phyloP scores from a whole-genome alignment of 345 rosid species.

The Euphorbia lathyris region DNA sequence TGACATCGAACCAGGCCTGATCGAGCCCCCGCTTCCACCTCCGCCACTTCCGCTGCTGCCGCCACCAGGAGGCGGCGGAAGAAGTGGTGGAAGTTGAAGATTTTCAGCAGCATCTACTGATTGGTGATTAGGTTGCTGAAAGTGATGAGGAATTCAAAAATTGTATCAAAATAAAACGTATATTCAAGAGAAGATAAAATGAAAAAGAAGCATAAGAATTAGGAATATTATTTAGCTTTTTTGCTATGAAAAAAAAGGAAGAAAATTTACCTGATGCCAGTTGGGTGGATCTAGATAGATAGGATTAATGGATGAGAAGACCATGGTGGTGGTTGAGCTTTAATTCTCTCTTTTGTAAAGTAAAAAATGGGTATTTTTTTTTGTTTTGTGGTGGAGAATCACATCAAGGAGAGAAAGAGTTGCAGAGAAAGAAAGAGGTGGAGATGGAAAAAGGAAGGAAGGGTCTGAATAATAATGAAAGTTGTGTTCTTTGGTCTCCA shows the following conservation, averaged over 20 bases:
- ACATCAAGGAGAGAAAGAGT: slow-evolving; percentile 44
- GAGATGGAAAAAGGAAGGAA: slow-evolving; percentile 41
- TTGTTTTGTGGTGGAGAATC: slow-evolving; percentile 48
- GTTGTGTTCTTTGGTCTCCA: slow-evolving; percentile 25
- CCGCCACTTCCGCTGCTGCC: slow-evolving; percentile 26
- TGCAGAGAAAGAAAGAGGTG: slow-evolving; percentile 38
- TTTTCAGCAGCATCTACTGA: slow-evolving; percentile 23
- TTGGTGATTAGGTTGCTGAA: slow-evolving; percentile 43
- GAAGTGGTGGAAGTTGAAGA: slow-evolving; percentile 33
- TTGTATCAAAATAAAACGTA: slow-evolving; percentile 30
- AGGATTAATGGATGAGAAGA: slow-evolving; percentile 51
- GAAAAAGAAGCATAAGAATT: slow-evolving; percentile 15
- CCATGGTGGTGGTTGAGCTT: slow-evolving; percentile 51
- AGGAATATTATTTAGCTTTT: slow-evolving; percentile 35
- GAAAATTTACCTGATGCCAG: slow-evolving; percentile 57
- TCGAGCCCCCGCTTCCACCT: slow-evolving; percentile 19
- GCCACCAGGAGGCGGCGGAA: slow-evolving; percentile 20
- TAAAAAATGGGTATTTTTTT: slow-evolving; percentile 31
- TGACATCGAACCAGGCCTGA: slow-evolving; percentile 49
- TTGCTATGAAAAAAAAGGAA: background rate
- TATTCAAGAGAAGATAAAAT: slow-evolving; percentile 40
- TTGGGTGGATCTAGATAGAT: slow-evolving; percentile 58
- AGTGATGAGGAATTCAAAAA: slow-evolving; percentile 14
- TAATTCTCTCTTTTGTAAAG: slow-evolving; percentile 31
- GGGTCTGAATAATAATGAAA: background rate